These are phyloP conservation scores for Hygrophoropsis aurantiaca DNA, from an alignment of 768 basidiomycete genomes.

Conservation along the genomic window DNA sequence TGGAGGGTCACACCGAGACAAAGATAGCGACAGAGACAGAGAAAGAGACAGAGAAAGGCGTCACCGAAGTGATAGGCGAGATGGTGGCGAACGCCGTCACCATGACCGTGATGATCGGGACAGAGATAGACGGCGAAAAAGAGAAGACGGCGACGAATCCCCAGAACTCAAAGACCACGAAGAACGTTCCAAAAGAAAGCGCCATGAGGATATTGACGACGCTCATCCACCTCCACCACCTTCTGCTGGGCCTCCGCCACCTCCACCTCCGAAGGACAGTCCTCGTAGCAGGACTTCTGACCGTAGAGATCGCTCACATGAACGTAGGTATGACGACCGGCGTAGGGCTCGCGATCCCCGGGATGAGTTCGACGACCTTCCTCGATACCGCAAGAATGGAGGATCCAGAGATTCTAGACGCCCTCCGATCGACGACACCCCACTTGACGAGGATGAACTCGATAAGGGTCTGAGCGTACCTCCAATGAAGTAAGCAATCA, in stretches of 20 bases:
- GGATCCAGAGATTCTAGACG: slow-evolving; percentile 41
- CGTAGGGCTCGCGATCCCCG: slow-evolving; percentile 41
- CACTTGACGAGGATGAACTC: slow-evolving; percentile 32
- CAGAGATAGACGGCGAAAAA: slow-evolving; percentile 60
- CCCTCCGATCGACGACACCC: slow-evolving; percentile 40
- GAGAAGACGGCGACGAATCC: slow-evolving; percentile 60
- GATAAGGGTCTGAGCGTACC: slow-evolving; percentile 38
- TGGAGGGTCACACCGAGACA: slow-evolving; percentile 46
- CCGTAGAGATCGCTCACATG: slow-evolving; percentile 49
- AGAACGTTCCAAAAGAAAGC: slow-evolving; percentile 66
- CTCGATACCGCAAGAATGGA: slow-evolving; percentile 42
- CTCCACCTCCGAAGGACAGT: slow-evolving; percentile 48
- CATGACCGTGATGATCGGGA: slow-evolving; percentile 54
- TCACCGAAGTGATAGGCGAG: too few relatives aligned
- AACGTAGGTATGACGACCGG: slow-evolving; percentile 53
- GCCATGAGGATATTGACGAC: slow-evolving; percentile 53
- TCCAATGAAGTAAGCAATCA: slow-evolving; percentile 43
- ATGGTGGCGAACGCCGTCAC: slow-evolving; percentile 48
- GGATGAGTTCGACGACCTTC: slow-evolving; percentile 63
- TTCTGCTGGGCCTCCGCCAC: slow-evolving; percentile 45
- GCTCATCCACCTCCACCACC: slow-evolving; percentile 44
- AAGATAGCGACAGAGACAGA: slow-evolving; percentile 26
- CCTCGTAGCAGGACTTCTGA: slow-evolving; percentile 46
- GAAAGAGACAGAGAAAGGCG: slow-evolving; percentile 35
- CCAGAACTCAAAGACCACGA: slow-evolving; percentile 45